Evolutionary conservation across 2,329 filamentous ascomycete genomes (phyloP).

Genomic region (Xylaria sp.): DNA sequence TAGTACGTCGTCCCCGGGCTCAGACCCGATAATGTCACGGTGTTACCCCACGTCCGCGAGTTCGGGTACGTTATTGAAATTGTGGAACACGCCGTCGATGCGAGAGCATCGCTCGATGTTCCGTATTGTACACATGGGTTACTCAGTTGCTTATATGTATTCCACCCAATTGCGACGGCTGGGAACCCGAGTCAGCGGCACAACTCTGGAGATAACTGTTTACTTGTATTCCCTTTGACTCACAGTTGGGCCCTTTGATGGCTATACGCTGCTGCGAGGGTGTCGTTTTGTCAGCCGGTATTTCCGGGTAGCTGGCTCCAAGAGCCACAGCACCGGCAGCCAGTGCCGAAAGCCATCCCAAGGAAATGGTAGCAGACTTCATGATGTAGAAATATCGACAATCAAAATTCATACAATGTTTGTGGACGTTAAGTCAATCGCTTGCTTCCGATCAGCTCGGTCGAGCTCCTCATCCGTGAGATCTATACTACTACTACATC

Average conservation of each 20-base stretch:
- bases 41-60: constrained; percentile 64
- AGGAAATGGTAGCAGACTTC: constrained; percentile 38
- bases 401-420: constrained; percentile 1
- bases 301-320: constrained; percentile 55
- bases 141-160: constrained; percentile 61
- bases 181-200: constrained; percentile 7
- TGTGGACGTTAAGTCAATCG: not conserved
- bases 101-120: constrained; percentile 53
- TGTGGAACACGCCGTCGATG: constrained; percentile 55
- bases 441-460: not conserved
- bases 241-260: constrained; percentile 60
- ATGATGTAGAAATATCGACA: constrained; percentile 37
- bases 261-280: constrained; percentile 65
- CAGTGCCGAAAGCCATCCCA: constrained; percentile 46
- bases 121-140: constrained; percentile 64
- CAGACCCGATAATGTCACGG: constrained; percentile 58
- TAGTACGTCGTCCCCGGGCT: constrained; percentile 66
- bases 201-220: not conserved
- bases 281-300: constrained; percentile 61
- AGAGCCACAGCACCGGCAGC: constrained; percentile 43
- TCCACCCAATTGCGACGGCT: constrained; percentile 67
- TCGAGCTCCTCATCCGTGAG: not conserved
- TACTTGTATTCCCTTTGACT: constrained; percentile 36
- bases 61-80: constrained; percentile 61
- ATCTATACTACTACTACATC: not conserved